These are phyloP conservation scores for Sclerotinia spermophila DNA, from an alignment of 2,329 filamentous ascomycete species.

Conservation along the genomic window DNA sequence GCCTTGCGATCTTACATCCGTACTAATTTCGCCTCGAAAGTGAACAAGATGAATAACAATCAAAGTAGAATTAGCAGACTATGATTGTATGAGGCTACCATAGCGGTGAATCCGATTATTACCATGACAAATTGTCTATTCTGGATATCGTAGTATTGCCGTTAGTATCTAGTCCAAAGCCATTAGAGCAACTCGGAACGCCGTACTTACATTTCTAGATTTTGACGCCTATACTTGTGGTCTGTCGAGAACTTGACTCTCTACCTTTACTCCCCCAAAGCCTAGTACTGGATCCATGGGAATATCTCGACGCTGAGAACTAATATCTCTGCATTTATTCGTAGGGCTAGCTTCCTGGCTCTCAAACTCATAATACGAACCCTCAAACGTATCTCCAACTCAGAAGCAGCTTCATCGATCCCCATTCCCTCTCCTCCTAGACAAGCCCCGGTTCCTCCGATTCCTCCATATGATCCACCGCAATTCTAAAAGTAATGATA, in stretches of 20 bases:
- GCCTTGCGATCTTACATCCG: background rate
- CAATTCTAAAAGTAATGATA: constrained; percentile 12
- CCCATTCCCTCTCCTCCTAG: background rate
- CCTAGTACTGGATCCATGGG: too few relatives aligned
- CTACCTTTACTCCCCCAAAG: background rate
- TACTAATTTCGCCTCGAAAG: background rate
- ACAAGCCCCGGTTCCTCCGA: background rate
- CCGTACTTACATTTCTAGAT: background rate
- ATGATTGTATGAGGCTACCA: background rate
- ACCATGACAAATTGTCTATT: background rate
- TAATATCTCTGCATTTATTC: background rate
- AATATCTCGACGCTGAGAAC: background rate
- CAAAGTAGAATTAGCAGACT: background rate
- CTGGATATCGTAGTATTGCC: background rate
- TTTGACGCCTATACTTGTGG: background rate
- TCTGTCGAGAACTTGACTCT: background rate
- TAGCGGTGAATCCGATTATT: background rate
- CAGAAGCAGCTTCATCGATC: too few relatives aligned
- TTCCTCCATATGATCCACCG: constrained; percentile 3
- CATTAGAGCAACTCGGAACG: background rate
- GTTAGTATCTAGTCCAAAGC: background rate
- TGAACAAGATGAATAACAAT: background rate
- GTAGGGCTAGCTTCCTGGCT: background rate
- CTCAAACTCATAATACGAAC: background rate
- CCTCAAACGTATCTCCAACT: background rate